phyloP scores from a whole-genome alignment of 2,329 filamentous ascomycete species.

The Lachnellula occidentalis region DNA sequence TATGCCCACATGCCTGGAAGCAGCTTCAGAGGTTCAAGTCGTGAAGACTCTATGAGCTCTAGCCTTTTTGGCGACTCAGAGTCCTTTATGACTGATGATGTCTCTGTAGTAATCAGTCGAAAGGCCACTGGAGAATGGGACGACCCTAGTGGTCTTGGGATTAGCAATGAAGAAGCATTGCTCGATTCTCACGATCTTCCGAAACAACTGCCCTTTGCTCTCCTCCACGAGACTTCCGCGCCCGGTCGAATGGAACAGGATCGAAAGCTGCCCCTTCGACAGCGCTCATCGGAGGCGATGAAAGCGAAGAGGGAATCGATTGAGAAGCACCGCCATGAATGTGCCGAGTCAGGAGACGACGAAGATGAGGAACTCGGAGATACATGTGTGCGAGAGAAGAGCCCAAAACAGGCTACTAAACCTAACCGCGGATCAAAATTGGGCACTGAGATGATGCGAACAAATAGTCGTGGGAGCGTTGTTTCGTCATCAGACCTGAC shows the following conservation, averaged over 20 bases:
- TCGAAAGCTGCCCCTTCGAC: conserved; percentile 39
- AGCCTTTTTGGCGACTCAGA: conserved; percentile 86
- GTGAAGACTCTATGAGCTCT: conserved; percentile 83
- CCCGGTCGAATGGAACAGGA: conserved; percentile 51
- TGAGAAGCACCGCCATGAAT: conserved; percentile 67
- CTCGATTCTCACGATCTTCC: conserved; percentile 32
- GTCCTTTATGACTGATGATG: conserved; percentile 70
- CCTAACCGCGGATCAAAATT: conserved; percentile 77
- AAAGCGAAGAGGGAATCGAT: conserved; percentile 68
- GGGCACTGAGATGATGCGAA: conserved; percentile 96
- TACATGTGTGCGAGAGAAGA: conserved; percentile 34
- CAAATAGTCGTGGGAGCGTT: conserved; percentile 86
- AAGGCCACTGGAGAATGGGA: conserved; percentile 75
- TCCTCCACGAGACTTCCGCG: conserved; percentile 58
- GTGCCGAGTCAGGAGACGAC: conserved; percentile 84
- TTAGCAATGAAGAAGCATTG: conserved; percentile 52
- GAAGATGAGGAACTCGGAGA: conserved; percentile 86
- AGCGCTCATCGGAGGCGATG: conserved; percentile 68
- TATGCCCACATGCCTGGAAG: conserved; percentile 71
- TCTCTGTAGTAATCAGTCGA: conserved; percentile 68
- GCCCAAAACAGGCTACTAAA: conserved; percentile 48
- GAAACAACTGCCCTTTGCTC: conserved; percentile 44
- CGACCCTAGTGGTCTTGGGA: conserved; percentile 72
- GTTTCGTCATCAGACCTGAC: conserved; percentile 28
- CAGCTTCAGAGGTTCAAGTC: conserved; percentile 72